Conservation (phyloP, 2,329 filamentous ascomycete genomes). For the Fusarium albosuccineum region DNA sequence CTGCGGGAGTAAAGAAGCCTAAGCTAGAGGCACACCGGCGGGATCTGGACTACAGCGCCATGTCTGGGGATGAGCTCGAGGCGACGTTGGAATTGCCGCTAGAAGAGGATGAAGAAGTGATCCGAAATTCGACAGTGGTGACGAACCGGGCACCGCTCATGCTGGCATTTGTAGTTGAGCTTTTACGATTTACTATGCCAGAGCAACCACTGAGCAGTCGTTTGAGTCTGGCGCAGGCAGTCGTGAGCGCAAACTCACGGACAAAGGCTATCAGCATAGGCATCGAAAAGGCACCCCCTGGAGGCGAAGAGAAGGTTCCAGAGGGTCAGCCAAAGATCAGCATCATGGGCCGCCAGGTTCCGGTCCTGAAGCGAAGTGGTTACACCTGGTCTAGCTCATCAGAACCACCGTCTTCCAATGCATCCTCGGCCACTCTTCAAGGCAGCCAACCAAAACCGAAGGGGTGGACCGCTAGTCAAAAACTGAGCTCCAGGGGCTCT, state of each 20-base stretch:
- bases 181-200: constrained; percentile 85
- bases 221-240: constrained; percentile 84
- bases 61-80: constrained; percentile 71
- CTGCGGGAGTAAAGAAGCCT: constrained; percentile 47
- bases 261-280: constrained; percentile 82
- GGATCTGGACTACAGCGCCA: constrained; percentile 55
- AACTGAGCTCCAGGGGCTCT: constrained; percentile 65
- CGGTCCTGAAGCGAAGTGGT: constrained; percentile 81
- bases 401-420: constrained; percentile 30
- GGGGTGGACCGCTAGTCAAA: constrained; percentile 66
- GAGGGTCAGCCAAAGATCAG: constrained; percentile 80
- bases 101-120: constrained; percentile 67
- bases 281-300: constrained; percentile 72
- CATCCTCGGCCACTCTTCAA: constrained; percentile 32
- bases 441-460: constrained; percentile 37
- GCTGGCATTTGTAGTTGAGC: constrained; percentile 80
- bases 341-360: constrained; percentile 79
- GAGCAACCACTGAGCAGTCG: constrained; percentile 87
- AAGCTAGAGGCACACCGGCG: constrained; percentile 51
- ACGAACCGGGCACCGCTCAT: constrained; percentile 88
- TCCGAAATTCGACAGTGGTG: constrained; percentile 70
- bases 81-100: constrained; percentile 71
- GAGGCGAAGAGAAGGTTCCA: constrained; percentile 79
- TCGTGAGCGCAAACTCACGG: constrained; percentile 84
- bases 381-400: constrained; percentile 63